Base-by-base conservation (phyloP, 495 filamentous ascomycete genomes). In the Neurospora cerealis region DNA sequence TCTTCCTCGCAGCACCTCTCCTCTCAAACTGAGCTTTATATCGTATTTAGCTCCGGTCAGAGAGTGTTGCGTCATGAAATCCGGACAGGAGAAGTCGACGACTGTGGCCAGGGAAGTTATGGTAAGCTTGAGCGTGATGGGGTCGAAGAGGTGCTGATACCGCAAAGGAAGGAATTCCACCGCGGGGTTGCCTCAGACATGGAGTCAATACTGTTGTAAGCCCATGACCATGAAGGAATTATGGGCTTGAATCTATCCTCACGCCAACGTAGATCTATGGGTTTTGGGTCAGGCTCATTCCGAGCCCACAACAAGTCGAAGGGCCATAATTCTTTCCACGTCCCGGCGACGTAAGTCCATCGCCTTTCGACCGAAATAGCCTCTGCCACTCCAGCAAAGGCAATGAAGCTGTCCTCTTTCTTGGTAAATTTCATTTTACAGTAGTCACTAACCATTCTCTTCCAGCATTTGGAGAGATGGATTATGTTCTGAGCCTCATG, bases 331-430 rank as follows among this genome's bases (percentile, higher is more conserved):
- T 74, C 73, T 1, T 69, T 66, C 77, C 76, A 79, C 3, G 77
- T 41, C 4, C 77, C 77, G 17, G 77, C 77, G 2, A 75, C 71
- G 62, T 79, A 79, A 0, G 71, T 71, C 21, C 74, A 72, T 8
- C 69, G 60, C 13, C 39, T 71, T 3, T 0, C 13, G 5, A 21
- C 70, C 11, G 46, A 24, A 28, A 77, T 76, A 32, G 72, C 72
- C 37, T 66, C 40, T 1, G 77, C 77, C 7, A 79, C 60, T 21
- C 76, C 77, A 5, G 76, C 74, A 1, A 79, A 48, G 2, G 77
- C 76, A 38, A 77, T 74, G 34, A 77, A 70, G 0, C 70, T 69
- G 28, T 79, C 77, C 8, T 39, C 71, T 39, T 73, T 69, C 36
- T 76, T 75, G 1, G 76, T 76, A 10, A 79, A 69, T 4, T 37